Base-by-base conservation (phyloP, 768 basidiomycete species). In the Cystobasidiopsis lactophilus region DNA sequence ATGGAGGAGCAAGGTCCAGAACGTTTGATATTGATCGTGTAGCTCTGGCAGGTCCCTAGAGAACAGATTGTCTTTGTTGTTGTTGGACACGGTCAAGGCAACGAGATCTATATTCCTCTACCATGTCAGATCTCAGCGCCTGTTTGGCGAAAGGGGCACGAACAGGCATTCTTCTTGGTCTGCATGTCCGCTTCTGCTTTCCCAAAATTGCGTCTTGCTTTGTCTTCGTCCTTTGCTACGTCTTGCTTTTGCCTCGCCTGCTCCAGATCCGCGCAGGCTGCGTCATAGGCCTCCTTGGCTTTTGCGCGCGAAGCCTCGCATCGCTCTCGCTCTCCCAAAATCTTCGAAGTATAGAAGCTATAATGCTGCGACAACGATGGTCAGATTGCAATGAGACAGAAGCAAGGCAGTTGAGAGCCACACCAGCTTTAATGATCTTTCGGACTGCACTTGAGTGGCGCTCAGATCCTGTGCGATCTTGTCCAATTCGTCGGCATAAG, bases 231-330 rank as follows among this genome's bases (percentile, higher is more conserved):
- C 30, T 47, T 47, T 9, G 30, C 45, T 13, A 26, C 16, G 29
- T 47, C 45, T 47, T 29, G 45, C 29, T 47, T 47, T 26, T 47
- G 45, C 45, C 45, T 47, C 5, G 45, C 45, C 16, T 47, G 23
- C 24, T 47, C 45, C 4, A 47, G 45, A 26, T 4, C 30, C 10
- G 23, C 23, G 45, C 45, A 47, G 10, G 45, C 45, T 4, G 14
- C 45, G 30, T 47, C 45, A n/a, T 47, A 47, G 10, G 23, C 29
- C 23, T 23, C 45, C 26, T 47, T 47, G 24, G 26, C 4, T n/a
- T 47, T 47, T 9, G 14, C 29, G 10, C 45, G 14, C 23, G 23
- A 4, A 16, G 45, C 24, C 24, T 35, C 33, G 33, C 9, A 7
- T 16, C 16, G 33, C 33, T 35, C 33, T 35, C 33, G 33, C 7